A percentile compares a stretch with the other conserved stretches of the same genome.
Evolutionary conservation across 2,329 filamentous ascomycete species (phyloP).

Genomic region (Fusarium torreyae): DNA sequence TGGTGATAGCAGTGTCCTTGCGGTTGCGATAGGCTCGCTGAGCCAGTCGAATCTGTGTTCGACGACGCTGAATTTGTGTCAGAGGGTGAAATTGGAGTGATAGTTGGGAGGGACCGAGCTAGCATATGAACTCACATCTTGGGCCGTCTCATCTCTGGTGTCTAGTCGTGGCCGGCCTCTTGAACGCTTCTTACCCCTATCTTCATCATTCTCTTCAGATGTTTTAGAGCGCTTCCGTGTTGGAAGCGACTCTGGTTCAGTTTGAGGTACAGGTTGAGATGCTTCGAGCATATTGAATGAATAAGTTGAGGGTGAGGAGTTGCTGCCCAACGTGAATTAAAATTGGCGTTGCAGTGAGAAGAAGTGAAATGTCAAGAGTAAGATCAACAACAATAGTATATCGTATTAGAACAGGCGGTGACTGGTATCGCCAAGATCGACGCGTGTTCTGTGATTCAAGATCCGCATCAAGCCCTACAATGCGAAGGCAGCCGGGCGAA

Average conservation of each 20-base stretch:
- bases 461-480: neutral
- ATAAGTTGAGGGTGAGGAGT: neutral
- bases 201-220: conserved; percentile 53
- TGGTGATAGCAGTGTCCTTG: conserved; percentile 85
- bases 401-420: neutral
- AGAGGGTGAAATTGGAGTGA: conserved; percentile 29
- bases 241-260: neutral
- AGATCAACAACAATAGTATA: neutral
- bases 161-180: conserved; percentile 83
- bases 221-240: conserved; percentile 47
- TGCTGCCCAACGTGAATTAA: neutral
- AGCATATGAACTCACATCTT: conserved; percentile 73
- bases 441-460: neutral
- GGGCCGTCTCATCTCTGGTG: conserved; percentile 82
- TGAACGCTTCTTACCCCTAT: conserved; percentile 70
- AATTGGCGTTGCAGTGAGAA: neutral
- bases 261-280: conserved; percentile 13
- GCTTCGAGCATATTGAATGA: conserved; percentile 24
- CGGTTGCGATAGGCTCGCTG: conserved; percentile 88
- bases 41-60: conserved; percentile 89
- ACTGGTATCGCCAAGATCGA: neutral
- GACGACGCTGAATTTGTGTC: conserved; percentile 72
- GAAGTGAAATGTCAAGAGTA: neutral
- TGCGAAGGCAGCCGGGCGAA: neutral
- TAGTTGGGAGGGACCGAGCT: neutral